phyloP scores from a whole-genome alignment of 164 flowering plant genomes.

The Magnolia kwangsiensis region DNA sequence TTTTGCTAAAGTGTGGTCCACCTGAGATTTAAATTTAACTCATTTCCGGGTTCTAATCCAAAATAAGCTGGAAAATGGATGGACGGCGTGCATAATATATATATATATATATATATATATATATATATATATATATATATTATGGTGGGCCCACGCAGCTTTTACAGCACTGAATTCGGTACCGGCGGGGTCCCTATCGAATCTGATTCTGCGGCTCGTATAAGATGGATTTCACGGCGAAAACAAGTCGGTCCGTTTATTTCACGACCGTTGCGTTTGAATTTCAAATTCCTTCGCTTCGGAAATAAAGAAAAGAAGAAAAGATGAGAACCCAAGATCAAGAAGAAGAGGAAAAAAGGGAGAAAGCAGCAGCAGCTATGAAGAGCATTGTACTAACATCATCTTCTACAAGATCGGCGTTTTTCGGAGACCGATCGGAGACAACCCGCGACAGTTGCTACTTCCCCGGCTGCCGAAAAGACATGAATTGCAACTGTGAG shows the following conservation, averaged over 20 bases:
- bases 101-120: no score
- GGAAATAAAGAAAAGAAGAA: neutral
- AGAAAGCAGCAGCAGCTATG: neutral
- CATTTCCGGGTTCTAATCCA: no score
- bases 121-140: no score
- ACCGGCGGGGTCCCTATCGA: no score
- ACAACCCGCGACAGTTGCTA: slow-evolving; percentile 52
- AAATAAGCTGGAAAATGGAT: no score
- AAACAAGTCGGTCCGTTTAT: neutral
- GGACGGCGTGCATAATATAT: no score
- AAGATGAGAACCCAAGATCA: neutral
- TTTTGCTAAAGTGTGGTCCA: no score
- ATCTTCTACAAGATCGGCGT: neutral
- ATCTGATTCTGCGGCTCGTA: no score
- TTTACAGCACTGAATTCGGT: no score
- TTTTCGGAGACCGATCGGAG: slow-evolving; percentile 31
- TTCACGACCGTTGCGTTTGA: slow-evolving; percentile 6
- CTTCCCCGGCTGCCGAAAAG: slow-evolving; percentile 78
- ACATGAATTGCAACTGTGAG: slow-evolving; percentile 76
- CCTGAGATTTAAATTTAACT: no score
- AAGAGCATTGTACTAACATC: neutral
- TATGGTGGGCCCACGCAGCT: no score
- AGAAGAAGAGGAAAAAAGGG: neutral
- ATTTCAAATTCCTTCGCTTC: neutral
- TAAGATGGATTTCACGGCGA: no score